Base-by-base conservation (phyloP, 1,284 basidiomycete species). In the Boletellus sp. region DNA sequence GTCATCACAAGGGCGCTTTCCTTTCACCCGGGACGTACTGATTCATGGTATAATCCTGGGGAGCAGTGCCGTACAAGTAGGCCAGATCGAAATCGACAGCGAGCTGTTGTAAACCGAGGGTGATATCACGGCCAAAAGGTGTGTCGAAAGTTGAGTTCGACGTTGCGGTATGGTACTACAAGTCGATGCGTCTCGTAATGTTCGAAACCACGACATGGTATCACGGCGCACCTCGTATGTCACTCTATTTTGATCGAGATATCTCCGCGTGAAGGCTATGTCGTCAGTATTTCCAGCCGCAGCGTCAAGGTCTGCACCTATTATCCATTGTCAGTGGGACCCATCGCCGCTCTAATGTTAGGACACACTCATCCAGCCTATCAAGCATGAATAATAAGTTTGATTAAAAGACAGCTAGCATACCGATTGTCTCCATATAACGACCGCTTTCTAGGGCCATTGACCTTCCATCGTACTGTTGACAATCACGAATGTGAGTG, bases 391-490 rank as follows among this genome's bases (percentile, higher is more conserved):
- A 23, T 8, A 3, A n/a, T 17, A 0, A 30, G 27, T n/a, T 20
- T 4, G 23, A 29, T n/a, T n/a, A 4, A 3, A 27, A 41, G 17
- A 14, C 3, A 29, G 26, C 2, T 4, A 13, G 56, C 71, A 54
- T 61, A 72, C 87, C 88, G 47, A 93, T 73, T 6, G 91, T 92
- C 68, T 94, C 91, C 82, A 93, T 86, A 64, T 91, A 94, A 20
- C 87, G 74, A 36, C 91, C 91, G 44, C 87, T 89, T 55, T 90
- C 87, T 29, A 93, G 67, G 1, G 80, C 73, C 73, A 89, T 84
- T 0, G 80, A 78, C 16, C 81, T 76, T 6, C 76, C 75, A 58
- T 85, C 84, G 36, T 48, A 77, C 69, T 65, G 69, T 71, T 77
- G 59, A 64, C 89, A 92, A 61, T 91, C 86, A 45, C 88, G 80